Base-by-base conservation (phyloP, 2,329 filamentous ascomycete genomes). In the Paecilomyces dactylethromorphus region DNA sequence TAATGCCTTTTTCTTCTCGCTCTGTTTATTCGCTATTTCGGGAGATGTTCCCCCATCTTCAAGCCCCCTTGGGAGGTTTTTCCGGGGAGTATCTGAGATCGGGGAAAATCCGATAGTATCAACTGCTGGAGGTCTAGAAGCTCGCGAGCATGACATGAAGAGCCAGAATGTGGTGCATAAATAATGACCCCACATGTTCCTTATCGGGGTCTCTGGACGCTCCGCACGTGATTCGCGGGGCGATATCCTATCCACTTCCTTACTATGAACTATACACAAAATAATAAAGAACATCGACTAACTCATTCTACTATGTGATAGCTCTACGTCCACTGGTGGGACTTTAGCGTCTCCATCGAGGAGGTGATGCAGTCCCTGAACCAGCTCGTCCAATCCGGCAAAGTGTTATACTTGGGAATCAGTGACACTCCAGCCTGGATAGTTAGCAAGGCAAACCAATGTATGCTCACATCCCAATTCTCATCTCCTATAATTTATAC, bases 341-440 rank as follows among this genome's bases (percentile, higher is more conserved):
- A 89, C 69, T 87, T 81, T 66, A 84, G 79, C 33, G 86, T 84
- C 31, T 82, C 81, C 0, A 83, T 89, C 55, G 79, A 83, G 1
- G 86, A 90, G 67, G 61, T 90, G 54, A 90, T 90, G 87, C 85
- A 88, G 59, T 81, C 81, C 0, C 78, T 90, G 51, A 87, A 89
- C 68, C 74, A 79, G 21, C 76, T 88, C 11, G 84, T 89, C 0
- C 59, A 69, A 0, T 68, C 78, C 5, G 85, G 87, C 18, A 89
- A 89, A 64, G 85, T 90, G 0, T 74, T 87, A 15, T 89, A 89
- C 63, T 77, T 90, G 0, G 87, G 88, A 2, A 79, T 89, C 70
- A 85, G 81, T 50, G 87, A 90, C 64, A 85, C 84, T 0, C 88
- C 88, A 0, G 87, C 88, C 8, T 90, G 87, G 87, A 72, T 88